Base-by-base conservation (phyloP, 306 rosid genomes). In the Urtica urens region DNA sequence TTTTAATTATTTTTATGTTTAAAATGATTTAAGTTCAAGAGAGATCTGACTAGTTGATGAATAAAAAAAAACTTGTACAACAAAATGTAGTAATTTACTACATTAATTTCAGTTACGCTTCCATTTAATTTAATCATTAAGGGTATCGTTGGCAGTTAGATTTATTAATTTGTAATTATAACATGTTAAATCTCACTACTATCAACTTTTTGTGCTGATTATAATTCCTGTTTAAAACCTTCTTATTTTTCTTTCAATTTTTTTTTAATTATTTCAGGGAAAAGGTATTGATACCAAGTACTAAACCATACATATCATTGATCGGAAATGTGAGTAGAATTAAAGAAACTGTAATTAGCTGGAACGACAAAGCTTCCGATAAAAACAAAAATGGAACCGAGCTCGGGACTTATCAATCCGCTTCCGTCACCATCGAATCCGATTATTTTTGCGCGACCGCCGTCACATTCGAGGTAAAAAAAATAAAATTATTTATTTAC, bases 321-420 rank as follows among this genome's bases (percentile, higher is more conserved):
- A 71, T 90, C 25, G 97, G 95, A 2, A 68, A 61, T 35, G 60
- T 64, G 51, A 69, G 65, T 55, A 23, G 16, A 24, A 72, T 72
- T 37, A 26, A 72, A 9, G 42, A 52, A 7, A 72, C 72, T 24
- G 61, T 81, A 9, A 81, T 90, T 38, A 61, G 87, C 18, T 84
- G 95, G 97, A 79, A 81, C 65, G 60, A 64, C 20, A 90, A 84
- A 52, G 85, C 97, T 10, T 90, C 95, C 0, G 97, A 90, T 12
- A 74, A 7, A 55, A 87, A 72, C 46, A 28, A 49, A 3, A 47
- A 55, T 37, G 94, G 97, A 14, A 48, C 23, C 30, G 53, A 54
- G 40, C 62, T 90, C 4, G 95, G 97, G 22, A 90, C 97, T 0
- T 84, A 62, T 41, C 67, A 66, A 44, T 74, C 95, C 26, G 90